Evolutionary conservation across 345 rosid species (phyloP).

Genomic region (Lepidium africanum): DNA sequence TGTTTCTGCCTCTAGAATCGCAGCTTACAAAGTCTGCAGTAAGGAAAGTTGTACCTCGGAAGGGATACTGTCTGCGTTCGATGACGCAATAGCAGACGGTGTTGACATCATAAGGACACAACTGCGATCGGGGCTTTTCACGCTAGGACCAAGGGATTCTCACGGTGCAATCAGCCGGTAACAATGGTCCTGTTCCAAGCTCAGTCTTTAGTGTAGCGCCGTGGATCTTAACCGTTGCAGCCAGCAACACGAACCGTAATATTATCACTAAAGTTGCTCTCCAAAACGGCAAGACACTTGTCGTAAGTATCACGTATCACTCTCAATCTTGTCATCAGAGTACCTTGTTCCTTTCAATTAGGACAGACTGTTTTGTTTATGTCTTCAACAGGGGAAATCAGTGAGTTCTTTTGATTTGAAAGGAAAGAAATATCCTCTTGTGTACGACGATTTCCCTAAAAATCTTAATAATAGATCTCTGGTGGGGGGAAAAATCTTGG

Average conservation of each 20-base stretch:
- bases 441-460: not conserved
- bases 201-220: slow-evolving; percentile 22
- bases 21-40: slow-evolving; percentile 35
- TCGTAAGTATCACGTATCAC: slow-evolving; percentile 27
- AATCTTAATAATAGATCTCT: not conserved
- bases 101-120: slow-evolving; percentile 36
- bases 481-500: slow-evolving; percentile 29
- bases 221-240: slow-evolving; percentile 46
- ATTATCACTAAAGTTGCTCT: slow-evolving; percentile 31
- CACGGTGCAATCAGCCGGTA: slow-evolving; percentile 36
- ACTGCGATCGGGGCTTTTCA: slow-evolving; percentile 45
- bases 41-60: accelerated
- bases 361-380: not conserved
- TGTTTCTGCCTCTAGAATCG: slow-evolving; percentile 45
- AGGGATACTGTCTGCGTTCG: slow-evolving; percentile 38
- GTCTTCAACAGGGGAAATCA: slow-evolving; percentile 25
- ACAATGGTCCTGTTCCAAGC: not conserved
- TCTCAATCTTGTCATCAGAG: not conserved
- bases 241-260: slow-evolving; percentile 38
- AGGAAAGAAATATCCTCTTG: slow-evolving; percentile 32
- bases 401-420: slow-evolving; percentile 21
- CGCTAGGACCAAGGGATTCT: slow-evolving; percentile 48
- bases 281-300: slow-evolving; percentile 29
- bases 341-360: not conserved
- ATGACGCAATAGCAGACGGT: slow-evolving; percentile 62